Conservation (phyloP, 768 basidiomycete genomes). For the Phanerochaete sordida region DNA sequence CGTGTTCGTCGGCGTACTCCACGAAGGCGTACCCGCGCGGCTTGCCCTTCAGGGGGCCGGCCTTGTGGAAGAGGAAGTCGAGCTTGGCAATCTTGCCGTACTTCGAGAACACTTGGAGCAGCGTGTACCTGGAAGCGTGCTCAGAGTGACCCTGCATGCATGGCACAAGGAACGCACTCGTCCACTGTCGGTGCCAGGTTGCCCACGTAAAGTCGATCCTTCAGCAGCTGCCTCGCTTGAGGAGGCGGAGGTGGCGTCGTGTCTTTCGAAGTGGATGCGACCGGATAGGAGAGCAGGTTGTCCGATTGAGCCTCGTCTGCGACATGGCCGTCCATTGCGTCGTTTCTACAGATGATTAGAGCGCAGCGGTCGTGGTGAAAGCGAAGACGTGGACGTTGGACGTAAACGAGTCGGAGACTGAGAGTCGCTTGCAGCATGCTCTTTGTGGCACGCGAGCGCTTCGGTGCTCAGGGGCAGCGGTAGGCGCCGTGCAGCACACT, state of each 20-base stretch:
- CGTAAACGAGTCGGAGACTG: too few species aligned
- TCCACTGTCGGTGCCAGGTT: slow-evolving; percentile 86
- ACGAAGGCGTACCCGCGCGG: slow-evolving; percentile 95
- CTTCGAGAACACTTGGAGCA: slow-evolving; percentile 88
- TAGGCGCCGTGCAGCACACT: too few species aligned
- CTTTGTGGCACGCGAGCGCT: too few species aligned
- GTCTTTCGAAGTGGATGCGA: slow-evolving; percentile 12
- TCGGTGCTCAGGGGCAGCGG: too few species aligned
- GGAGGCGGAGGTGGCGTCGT: slow-evolving; percentile 14
- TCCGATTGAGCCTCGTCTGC: not conserved
- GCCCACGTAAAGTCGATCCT: slow-evolving; percentile 85
- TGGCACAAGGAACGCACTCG: slow-evolving; percentile 49
- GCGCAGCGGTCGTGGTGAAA: too few species aligned
- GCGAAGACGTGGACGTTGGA: too few species aligned
- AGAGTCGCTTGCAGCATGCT: too few species aligned
- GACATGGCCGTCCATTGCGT: not conserved
- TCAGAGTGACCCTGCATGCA: not conserved
- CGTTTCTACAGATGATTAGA: too few species aligned
- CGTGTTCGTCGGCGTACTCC: slow-evolving; percentile 56
- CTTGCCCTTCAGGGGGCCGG: slow-evolving; percentile 84
- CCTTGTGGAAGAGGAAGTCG: slow-evolving; percentile 95
- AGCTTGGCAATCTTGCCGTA: slow-evolving; percentile 91
- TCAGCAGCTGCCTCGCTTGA: slow-evolving; percentile 34
- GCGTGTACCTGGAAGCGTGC: slow-evolving; percentile 57
- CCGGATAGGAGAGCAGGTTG: slow-evolving; percentile 27